These are phyloP conservation scores for Cucumis hystrix DNA, from an alignment of 306 rosid genomes.

Conservation along the genomic window DNA sequence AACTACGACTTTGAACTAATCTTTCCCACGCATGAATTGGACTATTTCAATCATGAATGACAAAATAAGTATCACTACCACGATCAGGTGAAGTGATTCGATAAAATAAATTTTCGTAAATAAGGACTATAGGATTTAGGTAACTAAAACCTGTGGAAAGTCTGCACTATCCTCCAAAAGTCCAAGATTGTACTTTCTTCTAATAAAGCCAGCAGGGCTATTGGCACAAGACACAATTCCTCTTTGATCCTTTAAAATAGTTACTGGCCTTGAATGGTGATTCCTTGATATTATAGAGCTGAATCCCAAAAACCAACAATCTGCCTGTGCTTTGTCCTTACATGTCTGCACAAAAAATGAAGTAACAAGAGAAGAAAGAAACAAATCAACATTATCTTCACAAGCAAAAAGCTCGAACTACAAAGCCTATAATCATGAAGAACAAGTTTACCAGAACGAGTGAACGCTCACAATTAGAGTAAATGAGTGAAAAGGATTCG, in stretches of 20 bases:
- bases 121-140: not conserved
- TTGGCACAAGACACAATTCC: constrained; percentile 66
- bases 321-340: constrained; percentile 71
- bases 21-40: not conserved
- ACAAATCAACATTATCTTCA: constrained; percentile 2
- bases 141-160: constrained; percentile 48
- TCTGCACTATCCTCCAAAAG: constrained; percentile 46
- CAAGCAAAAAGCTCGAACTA: not conserved
- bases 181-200: constrained; percentile 75
- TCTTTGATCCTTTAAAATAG: constrained; percentile 45
- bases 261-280: constrained; percentile 31
- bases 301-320: constrained; percentile 73
- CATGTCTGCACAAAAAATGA: constrained; percentile 37
- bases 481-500: constrained; percentile 60
- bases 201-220: constrained; percentile 67
- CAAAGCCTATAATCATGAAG: not conserved
- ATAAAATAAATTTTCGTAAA: not conserved
- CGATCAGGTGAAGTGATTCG: not conserved
- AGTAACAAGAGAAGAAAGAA: not conserved
- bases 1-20: not conserved
- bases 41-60: not conserved
- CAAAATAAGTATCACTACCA: not conserved
- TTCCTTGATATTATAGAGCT: constrained; percentile 43
- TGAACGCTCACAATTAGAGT: constrained; percentile 56
- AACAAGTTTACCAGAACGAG: constrained; percentile 59